These are phyloP conservation scores for Inonotus hispidus DNA, from an alignment of 1,284 basidiomycete genomes.

Conservation along the genomic window DNA sequence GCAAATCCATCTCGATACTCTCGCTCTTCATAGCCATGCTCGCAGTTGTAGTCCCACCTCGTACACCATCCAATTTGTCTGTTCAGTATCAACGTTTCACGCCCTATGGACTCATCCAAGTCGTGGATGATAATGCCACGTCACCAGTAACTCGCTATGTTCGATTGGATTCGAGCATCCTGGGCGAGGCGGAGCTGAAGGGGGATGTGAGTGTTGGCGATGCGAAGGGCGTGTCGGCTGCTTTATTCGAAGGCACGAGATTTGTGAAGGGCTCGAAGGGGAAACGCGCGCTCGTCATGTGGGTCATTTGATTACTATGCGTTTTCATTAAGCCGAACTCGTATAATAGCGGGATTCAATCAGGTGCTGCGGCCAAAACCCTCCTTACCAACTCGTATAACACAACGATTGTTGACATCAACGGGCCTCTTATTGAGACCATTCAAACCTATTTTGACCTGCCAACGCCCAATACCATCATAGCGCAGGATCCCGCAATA, in stretches of 20 bases:
- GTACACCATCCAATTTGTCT: conserved; percentile 1
- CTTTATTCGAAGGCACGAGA: not conserved
- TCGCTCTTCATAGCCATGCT: conserved; percentile 5
- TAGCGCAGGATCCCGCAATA: not conserved
- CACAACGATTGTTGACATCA: conserved; percentile 8
- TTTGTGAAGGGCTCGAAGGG: not conserved
- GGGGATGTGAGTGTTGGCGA: not conserved
- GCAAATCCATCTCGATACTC: conserved; percentile 2
- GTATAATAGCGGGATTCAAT: conserved; percentile 1
- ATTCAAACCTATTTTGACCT: conserved; percentile 6
- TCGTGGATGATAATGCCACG: not conserved
- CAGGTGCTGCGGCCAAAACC: conserved; percentile 1
- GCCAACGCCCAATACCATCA: not conserved
- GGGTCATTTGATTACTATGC: not conserved
- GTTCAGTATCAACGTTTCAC: conserved; percentile 8
- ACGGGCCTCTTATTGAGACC: not conserved
- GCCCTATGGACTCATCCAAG: conserved; percentile 6
- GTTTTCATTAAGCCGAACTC: not conserved
- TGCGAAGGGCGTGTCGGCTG: not conserved
- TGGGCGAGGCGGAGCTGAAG: not conserved
- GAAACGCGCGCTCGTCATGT: conserved; percentile 8
- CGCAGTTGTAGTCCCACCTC: conserved; percentile 9
- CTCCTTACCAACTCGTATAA: conserved; percentile 7
- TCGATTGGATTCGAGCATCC: conserved; percentile 4
- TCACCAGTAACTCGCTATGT: not conserved